Percentiles rank a stretch among this genome's conserved stretches.
Conservation (phyloP, 306 rosid genomes). For the Heteromeles arbutifolia region DNA sequence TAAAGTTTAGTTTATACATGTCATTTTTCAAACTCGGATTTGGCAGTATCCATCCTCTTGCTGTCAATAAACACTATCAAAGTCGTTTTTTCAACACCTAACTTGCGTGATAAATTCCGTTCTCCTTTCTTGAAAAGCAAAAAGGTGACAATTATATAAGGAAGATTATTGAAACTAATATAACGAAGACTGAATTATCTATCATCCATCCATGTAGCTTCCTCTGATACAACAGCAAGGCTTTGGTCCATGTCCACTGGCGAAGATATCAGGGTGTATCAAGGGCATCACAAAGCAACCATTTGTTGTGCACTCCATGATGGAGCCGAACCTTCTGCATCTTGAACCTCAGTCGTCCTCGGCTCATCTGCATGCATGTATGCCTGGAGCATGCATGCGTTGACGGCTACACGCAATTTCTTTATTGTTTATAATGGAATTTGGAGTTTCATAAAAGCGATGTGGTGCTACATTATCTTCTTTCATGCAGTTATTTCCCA, state of each 20-base stretch:
- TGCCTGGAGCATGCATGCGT: neutral
- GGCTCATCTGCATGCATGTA: neutral
- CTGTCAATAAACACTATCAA: neutral
- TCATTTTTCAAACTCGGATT: neutral
- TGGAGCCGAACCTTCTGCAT: slow-evolving; percentile 76
- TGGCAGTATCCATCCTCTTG: neutral
- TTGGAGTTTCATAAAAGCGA: neutral
- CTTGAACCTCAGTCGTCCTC: slow-evolving; percentile 22
- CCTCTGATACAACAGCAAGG: slow-evolving; percentile 90
- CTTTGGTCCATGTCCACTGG: slow-evolving; percentile 91
- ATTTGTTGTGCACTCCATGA: slow-evolving; percentile 94
- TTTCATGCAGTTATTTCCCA: neutral
- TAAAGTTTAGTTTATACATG: neutral
- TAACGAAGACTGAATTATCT: neutral
- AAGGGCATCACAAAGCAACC: slow-evolving; percentile 95
- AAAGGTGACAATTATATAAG: neutral
- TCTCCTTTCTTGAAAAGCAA: neutral
- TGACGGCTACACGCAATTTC: neutral
- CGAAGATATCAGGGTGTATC: slow-evolving; percentile 77
- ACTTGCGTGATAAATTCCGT: neutral
- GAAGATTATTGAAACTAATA: neutral
- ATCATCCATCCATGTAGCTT: slow-evolving; percentile 45
- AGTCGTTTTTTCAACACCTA: neutral
- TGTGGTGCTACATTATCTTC: neutral
- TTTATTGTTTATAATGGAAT: neutral